A percentile compares a stretch with the other conserved stretches of the same genome.
Evolutionary conservation across 345 rosid species (phyloP).

Genomic region (Aurinia saxatilis): DNA sequence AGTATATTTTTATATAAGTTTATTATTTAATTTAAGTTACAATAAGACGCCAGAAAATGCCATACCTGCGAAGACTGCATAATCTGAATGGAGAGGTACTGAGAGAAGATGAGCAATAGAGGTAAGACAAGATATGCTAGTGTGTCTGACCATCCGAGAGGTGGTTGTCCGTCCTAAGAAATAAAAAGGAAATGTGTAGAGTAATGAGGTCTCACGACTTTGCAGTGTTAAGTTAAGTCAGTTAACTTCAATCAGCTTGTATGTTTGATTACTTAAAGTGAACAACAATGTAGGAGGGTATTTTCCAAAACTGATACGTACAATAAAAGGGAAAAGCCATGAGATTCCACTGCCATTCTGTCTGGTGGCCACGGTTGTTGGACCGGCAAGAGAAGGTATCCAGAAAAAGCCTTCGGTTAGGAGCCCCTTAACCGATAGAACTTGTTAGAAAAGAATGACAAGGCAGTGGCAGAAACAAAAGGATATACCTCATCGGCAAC

Average conservation of each 20-base stretch:
- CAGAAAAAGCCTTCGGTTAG: constrained; percentile 97
- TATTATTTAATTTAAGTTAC: neutral
- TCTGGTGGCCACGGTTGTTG: constrained; percentile 79
- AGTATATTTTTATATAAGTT: neutral
- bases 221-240: neutral
- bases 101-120: constrained; percentile 56
- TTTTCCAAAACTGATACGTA: constrained; percentile 40
- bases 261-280: neutral
- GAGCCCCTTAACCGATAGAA: constrained; percentile 59
- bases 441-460: neutral
- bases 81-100: constrained; percentile 76
- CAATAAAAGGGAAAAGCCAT: constrained; percentile 92
- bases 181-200: neutral
- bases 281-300: too few species aligned
- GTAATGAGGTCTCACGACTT: neutral
- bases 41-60: too few species aligned
- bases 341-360: constrained; percentile 84
- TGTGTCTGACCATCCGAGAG: constrained; percentile 92
- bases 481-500: constrained; percentile 82
- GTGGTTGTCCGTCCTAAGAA: constrained; percentile 91
- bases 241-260: neutral
- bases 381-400: constrained; percentile 97
- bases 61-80: constrained; percentile 87
- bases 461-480: neutral
- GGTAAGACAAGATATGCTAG: constrained; percentile 94